Base-by-base conservation (phyloP, 768 basidiomycete genomes). In the Cystofilobasidium macerans region DNA sequence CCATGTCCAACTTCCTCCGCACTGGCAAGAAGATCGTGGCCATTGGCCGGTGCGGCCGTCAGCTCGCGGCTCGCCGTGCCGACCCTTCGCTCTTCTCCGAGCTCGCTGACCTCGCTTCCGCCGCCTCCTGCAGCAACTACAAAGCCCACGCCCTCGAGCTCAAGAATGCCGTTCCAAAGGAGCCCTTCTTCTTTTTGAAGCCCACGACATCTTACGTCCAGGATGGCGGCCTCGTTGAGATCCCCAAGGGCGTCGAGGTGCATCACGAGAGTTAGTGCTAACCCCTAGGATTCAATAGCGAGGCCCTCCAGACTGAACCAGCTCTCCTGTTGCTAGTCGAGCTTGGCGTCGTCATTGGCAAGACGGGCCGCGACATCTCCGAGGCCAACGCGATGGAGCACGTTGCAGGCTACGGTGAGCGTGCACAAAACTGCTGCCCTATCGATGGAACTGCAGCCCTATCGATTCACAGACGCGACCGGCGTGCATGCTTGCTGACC, bases 171-270 rank as follows among this genome's bases (percentile, higher is more conserved):
- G 78, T 86, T 7, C 93, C 94, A 0, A 88, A 85, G 74, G 93
- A 97, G 73, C 95, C 95, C 0, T 97, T 99, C 81, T 93, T 97
- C 82, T 99, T 99, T 80, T 78, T 98, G 32, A 99, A 99, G 77
- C 95, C 94, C 11, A 98, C 95, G 6, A 85, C 86, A 16, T 89
- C 87, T 73, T 98, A 93, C 73, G 73, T 97, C 28, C 72, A 79
- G 26, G 83, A 84, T 20, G 88, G 88, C 0, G 90, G 88, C 0
- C 81, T 82, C 40, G 78, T 98, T 24, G 88, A 97, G 78, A 86
- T 97, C 40, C 95, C 95, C 0, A 77, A 73, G 32, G 93, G 93
- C 7, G 81, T 93, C 40, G 71, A 85, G 4, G 86, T 86, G 26
- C 94, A 98, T 71, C 86, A 98, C 74, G 95, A 98, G 83, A 90